A percentile compares a stretch with the other conserved stretches of the same genome.
Conservation (phyloP, 2,329 filamentous ascomycete species). For the Fusarium sororula region DNA sequence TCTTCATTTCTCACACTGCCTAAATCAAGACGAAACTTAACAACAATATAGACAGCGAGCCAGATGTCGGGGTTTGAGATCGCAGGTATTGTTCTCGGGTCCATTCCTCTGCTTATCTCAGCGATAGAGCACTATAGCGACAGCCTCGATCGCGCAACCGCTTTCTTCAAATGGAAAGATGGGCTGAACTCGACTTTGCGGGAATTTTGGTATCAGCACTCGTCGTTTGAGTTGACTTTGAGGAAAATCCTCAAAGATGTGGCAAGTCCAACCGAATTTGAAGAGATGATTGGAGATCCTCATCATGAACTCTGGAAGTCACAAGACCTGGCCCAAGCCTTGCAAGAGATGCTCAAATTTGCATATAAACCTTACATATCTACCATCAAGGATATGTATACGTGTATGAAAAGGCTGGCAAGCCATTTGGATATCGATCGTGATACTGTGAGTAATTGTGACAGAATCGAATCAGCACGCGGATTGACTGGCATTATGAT, state of each 20-base stretch:
- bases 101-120: not conserved
- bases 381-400: not conserved
- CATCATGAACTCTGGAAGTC: not conserved
- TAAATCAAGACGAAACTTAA: fast-evolving
- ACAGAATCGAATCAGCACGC: fast-evolving
- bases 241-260: not conserved
- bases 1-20: not conserved
- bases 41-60: not conserved
- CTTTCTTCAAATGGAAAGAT: not conserved
- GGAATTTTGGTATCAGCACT: not conserved
- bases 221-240: not conserved
- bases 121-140: not conserved
- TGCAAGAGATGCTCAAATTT: not conserved
- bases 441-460: not conserved
- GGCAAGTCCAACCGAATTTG: not conserved
- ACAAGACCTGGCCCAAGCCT: not conserved
- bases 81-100: not conserved
- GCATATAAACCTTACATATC: not conserved
- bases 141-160: not conserved
- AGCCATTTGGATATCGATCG: not conserved
- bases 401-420: not conserved
- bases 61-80: not conserved
- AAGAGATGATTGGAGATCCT: not conserved
- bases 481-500: fast-evolving
- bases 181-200: not conserved